Evolutionary conservation across 2,329 filamentous ascomycete species (phyloP).

Genomic region (Raffaelea albimanens): DNA sequence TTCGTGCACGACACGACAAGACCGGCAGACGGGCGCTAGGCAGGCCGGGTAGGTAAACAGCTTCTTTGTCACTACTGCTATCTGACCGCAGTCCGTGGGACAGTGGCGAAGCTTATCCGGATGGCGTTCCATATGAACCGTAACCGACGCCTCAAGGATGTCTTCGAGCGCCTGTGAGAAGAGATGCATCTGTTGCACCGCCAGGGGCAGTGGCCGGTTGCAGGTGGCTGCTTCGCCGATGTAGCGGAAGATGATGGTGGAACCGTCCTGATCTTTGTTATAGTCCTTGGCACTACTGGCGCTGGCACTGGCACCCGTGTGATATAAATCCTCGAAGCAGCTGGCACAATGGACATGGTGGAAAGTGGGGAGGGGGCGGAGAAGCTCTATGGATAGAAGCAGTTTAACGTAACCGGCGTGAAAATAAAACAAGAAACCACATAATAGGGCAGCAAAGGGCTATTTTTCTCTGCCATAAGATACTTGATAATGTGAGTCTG

Average conservation of each 20-base stretch:
- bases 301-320: neutral
- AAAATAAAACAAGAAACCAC: too few species aligned
- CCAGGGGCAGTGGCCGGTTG: constrained; percentile 15
- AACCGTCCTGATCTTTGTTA: too few species aligned
- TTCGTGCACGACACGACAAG: constrained; percentile 24
- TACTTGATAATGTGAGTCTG: too few species aligned
- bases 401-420: too few species aligned
- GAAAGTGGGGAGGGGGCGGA: too few species aligned
- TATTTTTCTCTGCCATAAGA: too few species aligned
- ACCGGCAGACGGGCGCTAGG: constrained; percentile 22
- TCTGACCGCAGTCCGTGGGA: constrained; percentile 30
- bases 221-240: constrained; percentile 15
- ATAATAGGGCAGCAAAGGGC: too few species aligned
- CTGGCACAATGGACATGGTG: constrained; percentile 30
- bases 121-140: constrained; percentile 22
- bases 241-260: constrained; percentile 4
- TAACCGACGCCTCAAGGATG: constrained; percentile 27
- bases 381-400: too few species aligned
- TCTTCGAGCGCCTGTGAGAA: constrained; percentile 23
- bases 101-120: constrained; percentile 27
- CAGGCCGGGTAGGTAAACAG: constrained; percentile 27
- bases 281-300: too few species aligned
- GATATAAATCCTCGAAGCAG: constrained; percentile 29
- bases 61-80: constrained; percentile 10
- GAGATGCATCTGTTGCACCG: constrained; percentile 20